Percentiles rank a stretch among this genome's conserved stretches.
Evolutionary conservation across 176 grass and related monocot genomes (phyloP).

Genomic region (Aegilops speltoides): DNA sequence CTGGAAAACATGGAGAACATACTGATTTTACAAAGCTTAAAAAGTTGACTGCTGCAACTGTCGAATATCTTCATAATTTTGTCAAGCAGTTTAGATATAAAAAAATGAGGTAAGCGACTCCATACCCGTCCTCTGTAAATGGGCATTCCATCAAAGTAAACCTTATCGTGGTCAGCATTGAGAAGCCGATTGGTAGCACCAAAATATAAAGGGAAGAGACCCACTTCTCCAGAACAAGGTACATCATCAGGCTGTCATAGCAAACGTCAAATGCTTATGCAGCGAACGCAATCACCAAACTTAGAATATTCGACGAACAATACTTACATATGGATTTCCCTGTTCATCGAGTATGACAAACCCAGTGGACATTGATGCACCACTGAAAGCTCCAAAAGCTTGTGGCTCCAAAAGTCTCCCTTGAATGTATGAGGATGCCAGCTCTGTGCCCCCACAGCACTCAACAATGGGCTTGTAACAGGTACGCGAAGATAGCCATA

Average conservation of each 20-base stretch:
- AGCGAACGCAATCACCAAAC: slow-evolving; percentile 1
- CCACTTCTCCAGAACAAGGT: slow-evolving; percentile 90
- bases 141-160: slow-evolving; percentile 98
- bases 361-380: slow-evolving; percentile 73
- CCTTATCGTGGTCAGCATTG: slow-evolving; percentile 82
- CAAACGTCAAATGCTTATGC: slow-evolving; percentile 19
- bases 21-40: slow-evolving; percentile 13
- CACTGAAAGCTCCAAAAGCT: slow-evolving; percentile 82
- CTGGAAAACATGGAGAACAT: neutral
- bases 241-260: slow-evolving; percentile 72
- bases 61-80: neutral
- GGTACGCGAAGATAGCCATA: slow-evolving; percentile 77
- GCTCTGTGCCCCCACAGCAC: slow-evolving; percentile 86
- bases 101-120: slow-evolving; percentile 1
- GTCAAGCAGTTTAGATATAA: neutral
- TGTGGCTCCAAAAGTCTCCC: slow-evolving; percentile 76
- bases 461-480: slow-evolving; percentile 89
- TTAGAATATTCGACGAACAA: neutral
- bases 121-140: slow-evolving; percentile 82
- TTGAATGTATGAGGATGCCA: slow-evolving; percentile 83
- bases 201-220: slow-evolving; percentile 79
- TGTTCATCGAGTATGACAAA: slow-evolving; percentile 89
- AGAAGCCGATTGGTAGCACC: slow-evolving; percentile 72
- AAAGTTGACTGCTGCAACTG: neutral
- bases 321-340: slow-evolving; percentile 84